These are phyloP conservation scores for Leishmania tropica DNA, from an alignment of 208 protist species.

Conservation along the genomic window DNA sequence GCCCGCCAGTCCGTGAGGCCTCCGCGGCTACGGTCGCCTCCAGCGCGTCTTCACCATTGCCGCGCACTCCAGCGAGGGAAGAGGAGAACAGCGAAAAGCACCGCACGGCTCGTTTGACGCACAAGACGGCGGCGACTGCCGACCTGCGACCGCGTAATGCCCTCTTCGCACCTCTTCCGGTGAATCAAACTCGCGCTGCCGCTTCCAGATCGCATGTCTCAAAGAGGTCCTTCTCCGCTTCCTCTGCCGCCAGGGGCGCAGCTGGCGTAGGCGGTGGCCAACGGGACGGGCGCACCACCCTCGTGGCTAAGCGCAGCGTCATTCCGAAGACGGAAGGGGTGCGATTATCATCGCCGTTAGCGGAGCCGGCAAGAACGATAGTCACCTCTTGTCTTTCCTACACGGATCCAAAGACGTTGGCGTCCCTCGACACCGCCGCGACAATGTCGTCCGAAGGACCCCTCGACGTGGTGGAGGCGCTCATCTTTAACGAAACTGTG, in stretches of 20 bases:
- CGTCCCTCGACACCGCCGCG: background rate
- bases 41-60: background rate
- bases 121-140: background rate
- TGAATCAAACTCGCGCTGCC: background rate
- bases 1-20: background rate
- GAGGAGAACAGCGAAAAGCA: background rate
- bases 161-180: background rate
- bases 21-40: background rate
- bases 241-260: background rate
- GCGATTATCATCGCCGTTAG: background rate
- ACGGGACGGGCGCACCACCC: background rate
- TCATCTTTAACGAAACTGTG: background rate
- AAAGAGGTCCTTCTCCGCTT: background rate
- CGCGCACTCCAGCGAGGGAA: background rate
- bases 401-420: background rate
- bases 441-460: background rate
- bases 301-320: background rate
- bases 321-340: background rate
- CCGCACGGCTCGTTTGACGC: background rate
- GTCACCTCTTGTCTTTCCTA: background rate
- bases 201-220: background rate
- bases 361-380: background rate
- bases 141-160: background rate
- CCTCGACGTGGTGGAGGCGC: background rate
- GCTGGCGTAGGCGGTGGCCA: background rate